Evolutionary conservation across 306 rosid species (phyloP).

Genomic region (Acacia confusa): DNA sequence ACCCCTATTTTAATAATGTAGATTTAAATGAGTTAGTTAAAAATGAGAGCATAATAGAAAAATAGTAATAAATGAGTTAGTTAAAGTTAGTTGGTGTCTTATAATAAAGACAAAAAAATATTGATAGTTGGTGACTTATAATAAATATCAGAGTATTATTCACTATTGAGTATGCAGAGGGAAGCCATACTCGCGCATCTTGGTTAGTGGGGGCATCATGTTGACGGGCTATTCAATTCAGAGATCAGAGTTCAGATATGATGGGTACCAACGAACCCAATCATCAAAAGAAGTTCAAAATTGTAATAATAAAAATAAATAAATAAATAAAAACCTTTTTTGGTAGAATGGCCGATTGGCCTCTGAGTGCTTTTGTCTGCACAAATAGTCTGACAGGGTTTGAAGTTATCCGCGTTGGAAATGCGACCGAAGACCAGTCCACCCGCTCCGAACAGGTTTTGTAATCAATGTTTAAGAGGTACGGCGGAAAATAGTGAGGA

Average conservation of each 20-base stretch:
- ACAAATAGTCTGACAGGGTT: conserved; percentile 36
- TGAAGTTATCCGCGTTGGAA: conserved; percentile 42
- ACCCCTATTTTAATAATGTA: no score
- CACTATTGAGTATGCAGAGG: neutral
- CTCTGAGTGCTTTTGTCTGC: conserved; percentile 20
- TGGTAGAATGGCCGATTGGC: neutral
- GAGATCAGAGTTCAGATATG: neutral
- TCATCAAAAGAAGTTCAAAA: neutral
- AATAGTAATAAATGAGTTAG: no score
- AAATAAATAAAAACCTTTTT: neutral
- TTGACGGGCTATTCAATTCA: neutral
- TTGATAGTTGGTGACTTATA: no score
- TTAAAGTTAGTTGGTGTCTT: no score
- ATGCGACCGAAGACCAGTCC: conserved; percentile 56
- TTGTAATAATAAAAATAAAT: no score
- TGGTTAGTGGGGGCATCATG: neutral
- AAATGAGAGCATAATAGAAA: no score
- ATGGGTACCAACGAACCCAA: neutral
- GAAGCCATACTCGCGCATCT: neutral
- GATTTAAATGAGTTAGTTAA: no score
- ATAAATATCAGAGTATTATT: no score
- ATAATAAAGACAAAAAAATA: no score
- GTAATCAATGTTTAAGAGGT: no score
- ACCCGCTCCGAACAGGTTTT: neutral
- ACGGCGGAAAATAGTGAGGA: no score